Percentiles rank a stretch among this genome's conserved stretches.
Evolutionary conservation across 352 stramenopile species (phyloP).

Genomic region (Globisporangium abappressorium): DNA sequence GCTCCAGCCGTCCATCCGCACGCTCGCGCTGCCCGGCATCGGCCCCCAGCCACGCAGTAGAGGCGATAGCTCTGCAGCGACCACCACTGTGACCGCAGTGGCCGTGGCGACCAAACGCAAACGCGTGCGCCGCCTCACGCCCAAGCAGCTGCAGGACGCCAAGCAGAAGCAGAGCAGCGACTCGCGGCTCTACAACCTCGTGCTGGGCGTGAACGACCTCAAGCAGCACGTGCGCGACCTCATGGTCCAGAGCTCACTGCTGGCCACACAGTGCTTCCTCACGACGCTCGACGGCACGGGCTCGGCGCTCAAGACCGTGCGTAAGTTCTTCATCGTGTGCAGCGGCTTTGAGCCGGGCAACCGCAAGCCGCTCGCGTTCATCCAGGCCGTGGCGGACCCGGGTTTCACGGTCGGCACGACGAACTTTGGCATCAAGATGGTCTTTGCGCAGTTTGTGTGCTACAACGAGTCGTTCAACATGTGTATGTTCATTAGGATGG

Average conservation of each 20-base stretch:
- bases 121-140: not conserved
- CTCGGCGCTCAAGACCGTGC: constrained; percentile 12
- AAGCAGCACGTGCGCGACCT: constrained; percentile 15
- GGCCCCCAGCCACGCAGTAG: not conserved
- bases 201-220: constrained; percentile 33
- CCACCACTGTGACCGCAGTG: no score
- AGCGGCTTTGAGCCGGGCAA: not conserved
- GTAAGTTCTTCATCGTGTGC: constrained; percentile 18
- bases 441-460: constrained; percentile 26
- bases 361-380: constrained; percentile 1
- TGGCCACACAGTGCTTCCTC: constrained; percentile 2
- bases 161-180: constrained; percentile 1
- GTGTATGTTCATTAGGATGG: no score
- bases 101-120: not conserved
- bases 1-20: not conserved
- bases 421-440: constrained; percentile 16
- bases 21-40: not conserved
- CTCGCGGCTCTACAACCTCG: constrained; percentile 20
- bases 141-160: constrained; percentile 3
- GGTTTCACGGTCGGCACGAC: constrained; percentile 12
- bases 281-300: constrained; percentile 3
- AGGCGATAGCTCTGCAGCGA: not conserved
- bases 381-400: not conserved
- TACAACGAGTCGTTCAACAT: constrained; percentile 22
- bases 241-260: constrained; percentile 3